phyloP scores from a whole-genome alignment of 441 rosid species.

The Geranium incanum region DNA sequence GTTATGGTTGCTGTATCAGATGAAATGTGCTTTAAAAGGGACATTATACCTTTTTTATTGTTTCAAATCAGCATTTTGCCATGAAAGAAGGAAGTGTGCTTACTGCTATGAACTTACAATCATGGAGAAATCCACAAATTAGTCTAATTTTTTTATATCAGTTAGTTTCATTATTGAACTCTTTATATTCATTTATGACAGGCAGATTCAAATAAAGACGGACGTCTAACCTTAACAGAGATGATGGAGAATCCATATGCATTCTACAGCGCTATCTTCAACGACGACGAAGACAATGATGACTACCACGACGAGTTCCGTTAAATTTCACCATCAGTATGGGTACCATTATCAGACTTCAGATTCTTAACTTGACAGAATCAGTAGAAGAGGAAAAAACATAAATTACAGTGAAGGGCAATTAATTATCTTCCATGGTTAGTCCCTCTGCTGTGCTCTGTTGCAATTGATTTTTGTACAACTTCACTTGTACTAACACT shows the following conservation, averaged over 20 bases:
- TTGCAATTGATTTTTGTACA: neutral
- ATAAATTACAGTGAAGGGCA: neutral
- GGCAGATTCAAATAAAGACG: slow-evolving; percentile 26
- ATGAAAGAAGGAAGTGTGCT: neutral
- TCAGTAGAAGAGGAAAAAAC: neutral
- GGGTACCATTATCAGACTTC: neutral
- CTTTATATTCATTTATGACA: neutral
- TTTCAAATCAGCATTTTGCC: neutral
- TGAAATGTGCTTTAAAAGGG: neutral
- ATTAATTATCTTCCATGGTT: neutral
- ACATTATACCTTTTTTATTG: no score
- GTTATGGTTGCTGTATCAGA: neutral
- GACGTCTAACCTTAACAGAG: slow-evolving; percentile 22
- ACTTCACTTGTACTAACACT: neutral
- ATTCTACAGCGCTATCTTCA: slow-evolving; percentile 22
- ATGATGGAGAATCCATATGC: slow-evolving; percentile 25
- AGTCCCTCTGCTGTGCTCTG: neutral
- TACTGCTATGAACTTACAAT: neutral
- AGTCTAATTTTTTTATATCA: neutral
- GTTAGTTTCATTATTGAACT: neutral
- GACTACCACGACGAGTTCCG: slow-evolving; percentile 3
- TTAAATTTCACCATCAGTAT: neutral
- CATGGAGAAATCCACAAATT: neutral
- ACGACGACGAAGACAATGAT: neutral
- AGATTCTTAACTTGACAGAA: neutral